A percentile compares a stretch with the other conserved stretches of the same genome.
Evolutionary conservation across 257 asterid genomes (phyloP).

Genomic region (Nicotiana knightiana): DNA sequence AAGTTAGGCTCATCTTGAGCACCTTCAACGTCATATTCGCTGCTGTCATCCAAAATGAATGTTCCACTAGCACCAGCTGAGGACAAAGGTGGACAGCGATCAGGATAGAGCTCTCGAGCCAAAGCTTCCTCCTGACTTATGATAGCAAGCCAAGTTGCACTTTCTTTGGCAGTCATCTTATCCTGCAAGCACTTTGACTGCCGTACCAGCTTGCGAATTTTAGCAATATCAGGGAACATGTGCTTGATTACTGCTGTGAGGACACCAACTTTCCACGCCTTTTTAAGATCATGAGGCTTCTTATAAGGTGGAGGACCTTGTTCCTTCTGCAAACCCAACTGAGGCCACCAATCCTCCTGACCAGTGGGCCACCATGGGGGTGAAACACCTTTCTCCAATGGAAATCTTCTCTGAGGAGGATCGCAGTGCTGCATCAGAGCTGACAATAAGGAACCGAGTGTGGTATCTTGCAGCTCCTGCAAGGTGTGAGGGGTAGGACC

Average conservation of each 20-base stretch:
- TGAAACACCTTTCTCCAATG: conserved; percentile 70
- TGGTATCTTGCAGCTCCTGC: conserved; percentile 88
- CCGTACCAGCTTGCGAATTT: conserved; percentile 76
- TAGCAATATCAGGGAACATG: conserved; percentile 74
- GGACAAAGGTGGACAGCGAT: conserved; percentile 46
- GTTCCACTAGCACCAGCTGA: conserved; percentile 47
- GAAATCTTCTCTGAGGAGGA: conserved; percentile 90
- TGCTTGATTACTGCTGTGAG: conserved; percentile 84
- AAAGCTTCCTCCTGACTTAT: conserved; percentile 70
- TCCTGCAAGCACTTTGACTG: conserved; percentile 88
- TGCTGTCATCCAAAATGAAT: conserved; percentile 40
- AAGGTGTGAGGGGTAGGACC: conserved; percentile 78
- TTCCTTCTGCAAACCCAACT: conserved; percentile 59
- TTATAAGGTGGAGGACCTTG: conserved; percentile 78
- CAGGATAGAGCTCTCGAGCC: conserved; percentile 73
- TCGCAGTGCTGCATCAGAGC: conserved; percentile 91
- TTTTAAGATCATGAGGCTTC: conserved; percentile 86
- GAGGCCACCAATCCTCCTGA: conserved; percentile 86
- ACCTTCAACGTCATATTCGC: conserved; percentile 79
- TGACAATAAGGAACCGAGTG: conserved; percentile 73
- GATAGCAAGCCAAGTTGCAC: conserved; percentile 83
- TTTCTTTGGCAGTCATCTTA: conserved; percentile 89
- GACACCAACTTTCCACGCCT: conserved; percentile 85
- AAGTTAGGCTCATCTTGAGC: conserved; percentile 40
- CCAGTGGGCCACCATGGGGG: conserved; percentile 98